Evolutionary conservation across 495 filamentous ascomycete genomes (phyloP).

Genomic region (Sabuloglossum arenarium): DNA sequence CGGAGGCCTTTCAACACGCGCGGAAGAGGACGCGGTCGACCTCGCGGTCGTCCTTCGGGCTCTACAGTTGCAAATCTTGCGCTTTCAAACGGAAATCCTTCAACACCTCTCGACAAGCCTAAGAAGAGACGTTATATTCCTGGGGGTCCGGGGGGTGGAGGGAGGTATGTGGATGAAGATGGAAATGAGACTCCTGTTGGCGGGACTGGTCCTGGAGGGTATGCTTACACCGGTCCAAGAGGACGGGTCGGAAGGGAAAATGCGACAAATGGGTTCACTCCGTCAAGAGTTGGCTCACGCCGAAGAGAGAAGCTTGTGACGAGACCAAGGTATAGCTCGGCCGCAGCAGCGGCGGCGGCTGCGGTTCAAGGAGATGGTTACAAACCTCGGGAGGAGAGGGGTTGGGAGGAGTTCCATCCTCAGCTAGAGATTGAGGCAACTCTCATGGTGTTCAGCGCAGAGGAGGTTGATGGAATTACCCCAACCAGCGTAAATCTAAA

Average conservation of each 20-base stretch:
- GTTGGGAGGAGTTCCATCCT: conserved; percentile 93
- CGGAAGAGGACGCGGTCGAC: not conserved
- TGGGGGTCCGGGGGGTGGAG: conserved; percentile 61
- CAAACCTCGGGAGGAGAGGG: conserved; percentile 87
- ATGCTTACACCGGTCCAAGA: conserved; percentile 23
- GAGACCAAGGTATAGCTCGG: conserved; percentile 45
- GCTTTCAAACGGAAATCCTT: not conserved
- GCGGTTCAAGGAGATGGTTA: conserved; percentile 82
- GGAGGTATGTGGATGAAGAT: conserved; percentile 49
- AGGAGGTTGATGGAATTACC: conserved; percentile 57
- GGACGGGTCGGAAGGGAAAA: not conserved
- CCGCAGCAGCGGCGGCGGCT: conserved; percentile 66
- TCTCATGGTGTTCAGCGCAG: conserved; percentile 56
- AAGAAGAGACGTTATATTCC: conserved; percentile 48
- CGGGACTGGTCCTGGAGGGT: conserved; percentile 24
- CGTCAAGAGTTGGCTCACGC: conserved; percentile 25
- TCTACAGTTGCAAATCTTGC: not conserved
- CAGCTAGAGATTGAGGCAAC: conserved; percentile 70
- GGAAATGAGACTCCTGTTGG: conserved; percentile 29
- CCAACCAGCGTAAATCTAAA: not conserved
- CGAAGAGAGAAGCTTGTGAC: conserved; percentile 24
- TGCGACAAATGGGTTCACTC: conserved; percentile 25
- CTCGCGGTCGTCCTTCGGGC: not conserved
- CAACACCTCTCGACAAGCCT: not conserved
- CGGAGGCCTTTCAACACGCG: conserved; percentile 1